A percentile compares a stretch with the other conserved stretches of the same genome.
Evolutionary conservation across 805 yeast genomes (phyloP).

Genomic region (Kluyveromyces nonfermentans): DNA sequence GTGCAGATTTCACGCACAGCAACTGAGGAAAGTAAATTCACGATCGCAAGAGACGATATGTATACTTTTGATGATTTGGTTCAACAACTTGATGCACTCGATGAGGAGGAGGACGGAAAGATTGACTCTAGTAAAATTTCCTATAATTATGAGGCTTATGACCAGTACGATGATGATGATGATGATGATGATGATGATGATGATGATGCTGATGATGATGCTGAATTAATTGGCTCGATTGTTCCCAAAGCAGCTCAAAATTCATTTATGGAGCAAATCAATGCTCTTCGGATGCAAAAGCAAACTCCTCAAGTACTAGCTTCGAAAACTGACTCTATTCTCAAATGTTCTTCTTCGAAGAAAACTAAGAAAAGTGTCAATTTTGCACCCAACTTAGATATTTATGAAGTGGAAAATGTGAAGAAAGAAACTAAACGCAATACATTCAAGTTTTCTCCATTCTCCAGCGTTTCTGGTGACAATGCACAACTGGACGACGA

Average conservation of each 20-base stretch:
- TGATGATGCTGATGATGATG: conserved; percentile 10
- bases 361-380: conserved; percentile 23
- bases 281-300: conserved; percentile 5
- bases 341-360: conserved; percentile 3
- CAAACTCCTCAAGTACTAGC: neutral
- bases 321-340: conserved; percentile 3
- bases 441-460: conserved; percentile 14
- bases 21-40: conserved; percentile 3
- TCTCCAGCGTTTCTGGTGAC: neutral
- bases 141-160: conserved; percentile 19
- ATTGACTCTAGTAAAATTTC: conserved; percentile 13
- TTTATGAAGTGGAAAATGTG: conserved; percentile 26
- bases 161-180: conserved; percentile 15
- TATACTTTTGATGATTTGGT: conserved; percentile 29
- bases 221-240: conserved; percentile 8
- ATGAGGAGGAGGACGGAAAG: conserved; percentile 19
- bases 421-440: conserved; percentile 26
- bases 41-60: conserved; percentile 18
- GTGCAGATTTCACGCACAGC: neutral
- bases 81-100: conserved; percentile 24
- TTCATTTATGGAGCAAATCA: conserved; percentile 22
- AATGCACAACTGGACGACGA: conserved; percentile 5
- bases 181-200: conserved; percentile 9
- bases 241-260: conserved; percentile 22
- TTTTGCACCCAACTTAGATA: conserved; percentile 25